Evolutionary conservation across 306 rosid species (phyloP), one percentile per base, ranked within the genome.

Genomic region (Argentina anserina): DNA sequence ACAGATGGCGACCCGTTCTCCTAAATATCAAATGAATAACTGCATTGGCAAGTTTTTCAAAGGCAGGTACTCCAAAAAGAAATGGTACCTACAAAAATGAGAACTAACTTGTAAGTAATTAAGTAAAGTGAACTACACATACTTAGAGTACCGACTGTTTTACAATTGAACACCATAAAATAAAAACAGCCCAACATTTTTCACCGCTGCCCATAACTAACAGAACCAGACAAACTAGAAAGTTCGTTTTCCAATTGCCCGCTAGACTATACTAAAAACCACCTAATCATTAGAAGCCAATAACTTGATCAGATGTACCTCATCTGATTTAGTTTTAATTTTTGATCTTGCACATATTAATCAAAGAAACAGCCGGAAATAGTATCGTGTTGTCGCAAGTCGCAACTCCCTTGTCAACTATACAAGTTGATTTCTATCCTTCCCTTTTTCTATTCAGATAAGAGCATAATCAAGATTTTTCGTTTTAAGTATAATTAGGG

Each of bases 1-100:
- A 95, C 73, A 95, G 93, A 86, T 95, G 99, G 59, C 86, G 86
- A n/a, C 99, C 99, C 0, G 99, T 95, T 85, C 99, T 88, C 89
- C 92, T 92, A 83, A 95, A 90, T 78, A 95, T 90, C 82, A 70
- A 92, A 86, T 95, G 96, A 71, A 95, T 95, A 53, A 95, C 85
- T 53, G 58, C 76, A 72, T 87, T 86, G 47, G 99, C 99, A 65
- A 75, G 28, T 75, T 83, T 95, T 89, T 95, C 97, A 29, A 95
- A 72, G 13, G 96, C 97, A 83, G 88, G 42, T 61, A 95, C 85
- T 67, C 99, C 99, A 78, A 91, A 91, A 79, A 95, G 99, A 86
- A 95, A 95, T 18, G 99, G 99, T 39, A 95, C 99, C 99, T 95
- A 87, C 68, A 70, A 47, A 69, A 69, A 31, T 34, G 65, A 7